Percentiles rank a stretch among this genome's conserved stretches.
These are phyloP conservation scores for Calonectria montana DNA, from an alignment of 2,329 filamentous ascomycete species.

Conservation along the genomic window DNA sequence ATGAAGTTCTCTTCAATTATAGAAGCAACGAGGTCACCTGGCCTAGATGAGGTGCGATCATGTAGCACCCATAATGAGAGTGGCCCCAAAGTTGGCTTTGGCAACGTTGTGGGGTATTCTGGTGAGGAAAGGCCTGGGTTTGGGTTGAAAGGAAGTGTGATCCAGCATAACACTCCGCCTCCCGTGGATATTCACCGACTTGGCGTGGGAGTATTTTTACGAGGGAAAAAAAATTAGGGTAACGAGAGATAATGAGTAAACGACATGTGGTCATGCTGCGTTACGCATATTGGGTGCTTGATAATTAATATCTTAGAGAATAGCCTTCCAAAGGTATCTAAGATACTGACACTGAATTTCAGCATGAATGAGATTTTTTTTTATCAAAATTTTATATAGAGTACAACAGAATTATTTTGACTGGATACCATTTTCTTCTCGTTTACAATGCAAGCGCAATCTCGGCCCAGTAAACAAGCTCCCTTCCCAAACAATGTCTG, in stretches of 20 bases:
- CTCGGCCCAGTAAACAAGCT: no score
- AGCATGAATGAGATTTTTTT: no score
- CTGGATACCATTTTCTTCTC: no score
- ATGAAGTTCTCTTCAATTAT: conserved; percentile 21
- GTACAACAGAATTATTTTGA: no score
- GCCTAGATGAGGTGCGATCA: not conserved
- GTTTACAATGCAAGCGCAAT: no score
- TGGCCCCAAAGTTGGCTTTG: not conserved
- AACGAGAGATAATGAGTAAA: not conserved
- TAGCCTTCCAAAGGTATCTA: no score
- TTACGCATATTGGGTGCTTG: no score
- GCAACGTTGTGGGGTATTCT: not conserved
- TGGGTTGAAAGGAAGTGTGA: not conserved
- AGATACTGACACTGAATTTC: no score
- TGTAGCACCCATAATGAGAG: not conserved
- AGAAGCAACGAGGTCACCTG: not conserved
- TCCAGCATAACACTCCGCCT: not conserved
- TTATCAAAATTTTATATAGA: no score
- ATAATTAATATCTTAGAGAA: no score
- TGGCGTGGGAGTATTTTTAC: not conserved
- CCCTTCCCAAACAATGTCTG: no score
- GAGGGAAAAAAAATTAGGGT: not conserved
- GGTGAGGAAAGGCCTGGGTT: not conserved
- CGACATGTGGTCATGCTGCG: not conserved
- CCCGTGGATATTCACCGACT: not conserved